Percentiles rank a stretch among this genome's conserved stretches.
Evolutionary conservation across 805 yeast species (phyloP).

Genomic region (Kuraishia floccosa): DNA sequence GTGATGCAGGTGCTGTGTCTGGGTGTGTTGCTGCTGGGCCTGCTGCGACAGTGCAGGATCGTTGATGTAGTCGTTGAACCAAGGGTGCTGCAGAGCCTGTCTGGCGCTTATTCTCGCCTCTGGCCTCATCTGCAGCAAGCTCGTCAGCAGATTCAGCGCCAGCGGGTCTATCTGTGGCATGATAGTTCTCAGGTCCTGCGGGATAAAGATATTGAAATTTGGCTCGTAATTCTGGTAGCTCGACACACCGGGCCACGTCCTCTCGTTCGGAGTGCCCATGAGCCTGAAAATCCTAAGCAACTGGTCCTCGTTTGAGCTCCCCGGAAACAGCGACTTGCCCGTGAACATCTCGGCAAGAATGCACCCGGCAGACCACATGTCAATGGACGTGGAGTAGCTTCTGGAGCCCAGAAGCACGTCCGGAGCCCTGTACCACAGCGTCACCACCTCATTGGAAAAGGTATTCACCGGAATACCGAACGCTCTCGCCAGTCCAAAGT

Average conservation of each 20-base stretch:
- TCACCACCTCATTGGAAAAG: conserved; percentile 94
- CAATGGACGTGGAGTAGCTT: conserved; percentile 93
- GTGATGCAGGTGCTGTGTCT: too few species aligned
- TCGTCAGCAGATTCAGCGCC: conserved; percentile 56
- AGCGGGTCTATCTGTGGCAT: conserved; percentile 60
- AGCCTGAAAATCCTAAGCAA: conserved; percentile 81
- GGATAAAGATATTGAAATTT: conserved; percentile 76
- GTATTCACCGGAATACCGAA: conserved; percentile 98
- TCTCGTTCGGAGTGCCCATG: conserved; percentile 94
- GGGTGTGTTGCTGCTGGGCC: too few species aligned
- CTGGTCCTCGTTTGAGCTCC: conserved; percentile 94
- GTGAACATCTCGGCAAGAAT: conserved; percentile 97
- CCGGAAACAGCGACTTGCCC: conserved; percentile 95
- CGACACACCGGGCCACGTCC: conserved; percentile 96
- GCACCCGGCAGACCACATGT: conserved; percentile 98
- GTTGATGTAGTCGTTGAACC: conserved; percentile 75
- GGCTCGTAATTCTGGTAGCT: conserved; percentile 78
- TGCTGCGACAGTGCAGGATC: too few species aligned
- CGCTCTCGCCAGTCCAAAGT: conserved; percentile 95
- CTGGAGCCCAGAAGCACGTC: conserved; percentile 92
- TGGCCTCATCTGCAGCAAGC: conserved; percentile 49
- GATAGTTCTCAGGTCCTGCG: conserved; percentile 70
- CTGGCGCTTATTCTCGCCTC: conserved; percentile 50
- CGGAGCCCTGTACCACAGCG: conserved; percentile 97
- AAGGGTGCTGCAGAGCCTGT: conserved; percentile 56